Conservation (phyloP, 2,329 filamentous ascomycete species). For the Neonectria punicea region DNA sequence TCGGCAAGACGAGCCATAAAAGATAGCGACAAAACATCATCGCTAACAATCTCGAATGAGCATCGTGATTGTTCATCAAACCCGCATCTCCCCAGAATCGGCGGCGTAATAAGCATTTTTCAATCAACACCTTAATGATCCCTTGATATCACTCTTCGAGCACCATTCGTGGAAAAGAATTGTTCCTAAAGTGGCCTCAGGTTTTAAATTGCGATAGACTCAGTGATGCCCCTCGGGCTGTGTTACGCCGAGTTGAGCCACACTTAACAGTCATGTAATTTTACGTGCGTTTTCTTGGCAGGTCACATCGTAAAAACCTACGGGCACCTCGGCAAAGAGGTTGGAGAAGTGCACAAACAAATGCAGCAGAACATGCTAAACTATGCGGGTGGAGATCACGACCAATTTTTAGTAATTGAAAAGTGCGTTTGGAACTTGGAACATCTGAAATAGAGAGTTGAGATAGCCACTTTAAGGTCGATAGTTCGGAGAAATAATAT, state of each 20-base stretch:
- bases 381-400: too few species aligned
- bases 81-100: too few species aligned
- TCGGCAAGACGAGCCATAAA: not conserved
- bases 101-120: not conserved
- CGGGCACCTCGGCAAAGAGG: not conserved
- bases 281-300: not conserved
- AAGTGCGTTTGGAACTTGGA: too few species aligned
- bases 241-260: not conserved
- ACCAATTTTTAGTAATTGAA: too few species aligned
- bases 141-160: not conserved
- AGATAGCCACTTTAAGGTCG: too few species aligned
- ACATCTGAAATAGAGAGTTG: too few species aligned
- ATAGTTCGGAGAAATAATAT: too few species aligned
- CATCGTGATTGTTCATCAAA: not conserved
- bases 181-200: not conserved
- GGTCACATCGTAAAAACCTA: not conserved
- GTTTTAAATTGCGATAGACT: not conserved
- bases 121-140: not conserved
- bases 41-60: too few species aligned
- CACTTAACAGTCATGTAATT: not conserved
- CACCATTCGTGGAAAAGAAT: not conserved
- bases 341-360: not conserved
- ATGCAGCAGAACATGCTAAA: too few species aligned
- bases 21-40: not conserved
- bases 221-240: not conserved